These are phyloP conservation scores for Dacryopinax spathularia DNA, from an alignment of 768 basidiomycete species.

Conservation along the genomic window DNA sequence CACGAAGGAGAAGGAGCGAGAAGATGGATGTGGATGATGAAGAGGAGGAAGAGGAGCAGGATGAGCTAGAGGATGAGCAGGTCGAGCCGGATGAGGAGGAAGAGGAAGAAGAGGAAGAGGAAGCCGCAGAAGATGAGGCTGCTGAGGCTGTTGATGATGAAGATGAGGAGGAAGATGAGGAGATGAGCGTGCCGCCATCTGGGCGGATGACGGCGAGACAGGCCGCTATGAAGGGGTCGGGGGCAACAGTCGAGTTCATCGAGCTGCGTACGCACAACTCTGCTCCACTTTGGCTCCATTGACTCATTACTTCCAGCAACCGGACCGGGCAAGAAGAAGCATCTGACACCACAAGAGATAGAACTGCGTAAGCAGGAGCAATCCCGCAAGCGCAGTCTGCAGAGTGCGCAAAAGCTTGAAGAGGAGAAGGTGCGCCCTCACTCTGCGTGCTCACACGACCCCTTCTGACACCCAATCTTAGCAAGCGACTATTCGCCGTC, in stretches of 20 bases:
- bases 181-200: not conserved
- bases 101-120: not conserved
- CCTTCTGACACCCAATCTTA: constrained; percentile 19
- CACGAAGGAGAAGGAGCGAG: not conserved
- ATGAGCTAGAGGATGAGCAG: not conserved
- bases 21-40: not conserved
- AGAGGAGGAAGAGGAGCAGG: not conserved
- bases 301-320: not conserved
- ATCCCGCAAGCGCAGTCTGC: constrained; percentile 62
- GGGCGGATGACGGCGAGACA: not conserved
- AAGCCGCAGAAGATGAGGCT: not conserved
- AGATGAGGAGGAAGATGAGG: not conserved
- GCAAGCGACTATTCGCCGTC: constrained; percentile 79
- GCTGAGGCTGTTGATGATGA: not conserved
- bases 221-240: not conserved
- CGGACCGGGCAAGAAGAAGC: constrained; percentile 38
- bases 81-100: not conserved
- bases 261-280: not conserved
- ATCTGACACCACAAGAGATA: constrained; percentile 55
- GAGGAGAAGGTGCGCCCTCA: constrained; percentile 62
- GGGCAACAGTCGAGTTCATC: not conserved
- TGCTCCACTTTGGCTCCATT: not conserved
- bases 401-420: constrained; percentile 70
- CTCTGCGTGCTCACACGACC: not conserved
- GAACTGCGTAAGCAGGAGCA: constrained; percentile 67